Evolutionary conservation across 345 rosid species (phyloP).

Genomic region (Salix suchowensis): DNA sequence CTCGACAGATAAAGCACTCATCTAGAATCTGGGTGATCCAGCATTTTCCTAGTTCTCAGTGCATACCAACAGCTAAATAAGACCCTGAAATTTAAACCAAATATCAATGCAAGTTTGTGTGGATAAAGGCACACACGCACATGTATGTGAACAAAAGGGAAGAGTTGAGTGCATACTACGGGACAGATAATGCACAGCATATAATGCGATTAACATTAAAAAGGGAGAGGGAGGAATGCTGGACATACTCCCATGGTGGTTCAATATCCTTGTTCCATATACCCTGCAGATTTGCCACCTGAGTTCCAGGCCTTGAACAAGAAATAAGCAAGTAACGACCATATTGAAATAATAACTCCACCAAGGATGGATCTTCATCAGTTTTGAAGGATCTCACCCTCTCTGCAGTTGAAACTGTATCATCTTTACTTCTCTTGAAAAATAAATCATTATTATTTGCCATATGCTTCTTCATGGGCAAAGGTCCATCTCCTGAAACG

Average conservation of each 20-base stretch:
- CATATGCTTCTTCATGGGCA: constrained; percentile 10
- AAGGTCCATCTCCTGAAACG: constrained; percentile 6
- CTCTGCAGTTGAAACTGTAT: constrained; percentile 52
- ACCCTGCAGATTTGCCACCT: constrained; percentile 88
- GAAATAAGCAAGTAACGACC: constrained; percentile 87
- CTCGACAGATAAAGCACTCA: not conserved
- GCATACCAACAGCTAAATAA: not conserved
- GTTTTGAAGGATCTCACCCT: constrained; percentile 65
- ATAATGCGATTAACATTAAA: constrained; percentile 6
- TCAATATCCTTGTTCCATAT: constrained; percentile 81
- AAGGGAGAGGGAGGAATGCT: not conserved
- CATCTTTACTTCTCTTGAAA: constrained; percentile 15
- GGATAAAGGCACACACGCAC: not conserved
- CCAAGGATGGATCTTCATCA: constrained; percentile 81
- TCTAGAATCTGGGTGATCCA: not conserved
- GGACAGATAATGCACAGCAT: not conserved
- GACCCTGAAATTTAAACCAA: not conserved
- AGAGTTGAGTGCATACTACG: not conserved
- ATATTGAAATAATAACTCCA: constrained; percentile 77
- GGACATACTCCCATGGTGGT: constrained; percentile 88
- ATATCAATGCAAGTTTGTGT: not conserved
- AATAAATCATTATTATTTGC: constrained; percentile 12
- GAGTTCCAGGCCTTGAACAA: constrained; percentile 87
- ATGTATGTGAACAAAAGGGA: not conserved
- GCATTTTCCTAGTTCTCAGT: not conserved